Conservation (phyloP, 495 filamentous ascomycete species). For the Penicillium atrosanguineum region DNA sequence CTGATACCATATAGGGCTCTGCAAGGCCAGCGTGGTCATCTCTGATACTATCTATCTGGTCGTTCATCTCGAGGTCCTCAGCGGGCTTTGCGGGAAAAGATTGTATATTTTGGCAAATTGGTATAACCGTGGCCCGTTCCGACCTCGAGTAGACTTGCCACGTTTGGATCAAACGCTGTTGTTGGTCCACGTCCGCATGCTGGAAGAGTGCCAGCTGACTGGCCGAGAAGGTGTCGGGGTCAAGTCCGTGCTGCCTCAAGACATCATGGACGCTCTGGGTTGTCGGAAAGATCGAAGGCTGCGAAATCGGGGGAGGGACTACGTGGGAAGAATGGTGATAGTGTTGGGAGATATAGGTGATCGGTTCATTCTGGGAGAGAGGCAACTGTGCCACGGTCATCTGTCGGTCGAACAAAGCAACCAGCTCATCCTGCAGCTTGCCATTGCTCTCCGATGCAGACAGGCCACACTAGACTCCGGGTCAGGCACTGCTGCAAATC, state of each 20-base stretch:
- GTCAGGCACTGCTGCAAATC: conserved; percentile 12
- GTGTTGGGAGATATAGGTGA: conserved; percentile 68
- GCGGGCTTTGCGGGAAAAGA: conserved; percentile 24
- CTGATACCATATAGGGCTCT: conserved; percentile 71
- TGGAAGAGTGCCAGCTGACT: conserved; percentile 62
- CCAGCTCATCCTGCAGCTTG: conserved; percentile 63
- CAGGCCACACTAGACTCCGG: conserved; percentile 33
- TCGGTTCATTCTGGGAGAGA: conserved; percentile 25
- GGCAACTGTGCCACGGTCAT: conserved; percentile 39
- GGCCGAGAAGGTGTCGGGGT: conserved; percentile 51
- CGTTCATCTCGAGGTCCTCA: conserved; percentile 51
- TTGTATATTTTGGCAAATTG: not conserved
- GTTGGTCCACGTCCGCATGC: conserved; percentile 55
- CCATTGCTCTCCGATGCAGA: conserved; percentile 42
- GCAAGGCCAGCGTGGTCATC: conserved; percentile 33
- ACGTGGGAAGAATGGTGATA: conserved; percentile 70
- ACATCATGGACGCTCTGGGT: conserved; percentile 19
- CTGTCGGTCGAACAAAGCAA: conserved; percentile 63
- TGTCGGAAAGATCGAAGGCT: not conserved
- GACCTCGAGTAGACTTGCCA: conserved; percentile 57
- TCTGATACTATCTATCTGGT: not conserved
- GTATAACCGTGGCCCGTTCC: not conserved
- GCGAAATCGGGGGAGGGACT: conserved; percentile 14
- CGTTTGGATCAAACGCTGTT: conserved; percentile 59
- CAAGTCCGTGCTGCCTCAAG: conserved; percentile 50